These are phyloP conservation scores for Phalaenopsis equestris DNA, from an alignment of 106 monocot species.

Conservation along the genomic window DNA sequence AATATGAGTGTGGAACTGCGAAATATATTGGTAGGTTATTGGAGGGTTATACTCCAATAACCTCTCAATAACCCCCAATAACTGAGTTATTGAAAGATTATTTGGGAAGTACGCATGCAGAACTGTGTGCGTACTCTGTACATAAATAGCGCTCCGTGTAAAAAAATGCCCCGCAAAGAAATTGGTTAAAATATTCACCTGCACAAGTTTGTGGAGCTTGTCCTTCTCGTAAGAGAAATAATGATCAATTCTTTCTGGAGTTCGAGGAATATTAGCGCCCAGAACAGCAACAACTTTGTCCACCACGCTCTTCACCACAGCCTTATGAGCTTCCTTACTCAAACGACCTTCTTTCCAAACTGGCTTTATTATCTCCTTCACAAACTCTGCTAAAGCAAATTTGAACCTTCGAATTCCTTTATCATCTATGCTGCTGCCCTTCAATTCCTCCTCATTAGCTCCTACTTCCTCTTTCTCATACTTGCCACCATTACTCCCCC, in stretches of 20 bases:
- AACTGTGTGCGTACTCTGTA: too few relatives aligned
- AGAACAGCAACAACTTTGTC: conserved; percentile 43
- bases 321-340: conserved; percentile 51
- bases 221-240: conserved; percentile 26
- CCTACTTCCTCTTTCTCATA: neutral
- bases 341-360: conserved; percentile 50
- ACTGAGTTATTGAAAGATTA: too few relatives aligned
- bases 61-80: too few relatives aligned
- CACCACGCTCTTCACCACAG: conserved; percentile 54
- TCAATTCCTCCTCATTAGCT: neutral
- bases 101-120: too few relatives aligned
- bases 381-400: conserved; percentile 40
- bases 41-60: too few relatives aligned
- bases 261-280: conserved; percentile 26
- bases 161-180: too few relatives aligned
- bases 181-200: conserved; percentile 14
- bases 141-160: too few relatives aligned
- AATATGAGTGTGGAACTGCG: too few relatives aligned
- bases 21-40: too few relatives aligned
- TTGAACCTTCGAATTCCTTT: conserved; percentile 39
- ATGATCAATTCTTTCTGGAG: conserved; percentile 31
- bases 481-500: neutral
- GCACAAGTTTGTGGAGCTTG: conserved; percentile 44
- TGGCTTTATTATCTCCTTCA: conserved; percentile 42
- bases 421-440: conserved; percentile 7